Base-by-base conservation (phyloP, 257 asterid genomes). In the Solanum chaucha region DNA sequence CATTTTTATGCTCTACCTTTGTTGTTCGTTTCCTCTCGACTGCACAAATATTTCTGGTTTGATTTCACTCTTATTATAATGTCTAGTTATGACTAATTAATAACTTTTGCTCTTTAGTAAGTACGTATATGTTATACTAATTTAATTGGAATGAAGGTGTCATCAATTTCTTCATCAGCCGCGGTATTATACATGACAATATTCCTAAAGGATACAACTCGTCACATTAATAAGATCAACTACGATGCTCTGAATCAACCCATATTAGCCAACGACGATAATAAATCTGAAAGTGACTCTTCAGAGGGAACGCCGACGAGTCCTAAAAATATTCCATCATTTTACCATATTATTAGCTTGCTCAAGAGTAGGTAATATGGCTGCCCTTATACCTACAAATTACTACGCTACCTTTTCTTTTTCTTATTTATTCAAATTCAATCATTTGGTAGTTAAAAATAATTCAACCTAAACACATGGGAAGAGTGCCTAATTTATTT, bases 1-100 rank as follows among this genome's bases (percentile, higher is more conserved):
- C 97, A 32, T 91, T 86, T 17, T 89, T 94, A 14, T 90, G 92
- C 34, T 92, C 93, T 61, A 94, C 94, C 81, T 58, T 94, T 40
- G 86, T 91, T 4, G 94, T 93, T 75, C 93, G 95, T 11, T 67
- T 92, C 34, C 94, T 94, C 70, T 91, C 97, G n/a, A 91, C 91
- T 4, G 83, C 75, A 30, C 88, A 87, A 30, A 91, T 92, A 67
- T 92, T 85, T 89, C 95, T 91, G 94, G 94, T 92, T 20, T 68
- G 35, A 32, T 41, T 68, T 81, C 44, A 41, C 58, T 28, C 32
- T 65, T 58, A 48, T 41, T 41, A 41, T 77, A 8, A 75, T 40
- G n/a, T 74, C 55, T 12, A 74, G 26, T 38, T 75, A 22, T 8
- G 46, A 35, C 30, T 3, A 10, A 83, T 22, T 40, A 40, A 59